Percentiles rank a stretch among this genome's conserved stretches.
Conservation (phyloP, 1,284 basidiomycete genomes). For the Marasmius fiardii region DNA sequence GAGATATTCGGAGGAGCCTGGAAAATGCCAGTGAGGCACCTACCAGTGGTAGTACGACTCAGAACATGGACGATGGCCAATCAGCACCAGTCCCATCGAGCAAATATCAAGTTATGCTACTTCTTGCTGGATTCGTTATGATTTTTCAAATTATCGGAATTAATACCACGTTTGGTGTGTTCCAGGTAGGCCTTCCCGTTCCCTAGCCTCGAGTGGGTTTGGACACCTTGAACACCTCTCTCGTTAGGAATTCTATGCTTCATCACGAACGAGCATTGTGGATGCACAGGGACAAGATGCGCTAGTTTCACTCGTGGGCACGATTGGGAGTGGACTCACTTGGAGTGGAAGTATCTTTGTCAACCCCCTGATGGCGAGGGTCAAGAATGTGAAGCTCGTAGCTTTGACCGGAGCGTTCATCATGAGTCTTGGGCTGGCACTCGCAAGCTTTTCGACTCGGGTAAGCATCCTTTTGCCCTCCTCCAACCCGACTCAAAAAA, state of each 20-base stretch:
- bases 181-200: constrained; percentile 25
- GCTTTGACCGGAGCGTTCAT: constrained; percentile 34
- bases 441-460: constrained; percentile 35
- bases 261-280: constrained; percentile 30
- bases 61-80: not conserved
- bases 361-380: constrained; percentile 34
- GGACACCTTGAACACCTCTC: constrained; percentile 13
- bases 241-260: constrained; percentile 40
- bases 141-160: constrained; percentile 44
- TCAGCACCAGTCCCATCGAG: constrained; percentile 15
- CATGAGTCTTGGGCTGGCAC: constrained; percentile 39
- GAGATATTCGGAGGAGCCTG: too few relatives aligned
- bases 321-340: constrained; percentile 40
- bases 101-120: constrained; percentile 34
- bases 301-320: constrained; percentile 39
- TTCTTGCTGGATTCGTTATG: constrained; percentile 40
- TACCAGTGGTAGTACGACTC: too few relatives aligned
- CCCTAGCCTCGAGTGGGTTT: constrained; percentile 16
- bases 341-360: constrained; percentile 47
- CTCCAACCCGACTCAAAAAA: not conserved
- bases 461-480: constrained; percentile 19
- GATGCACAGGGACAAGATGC: constrained; percentile 37
- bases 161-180: constrained; percentile 35
- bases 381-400: constrained; percentile 32
- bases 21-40: too few relatives aligned